These are phyloP conservation scores for Xylariaceae sp. DNA, from an alignment of 2,329 filamentous ascomycete species.

Conservation along the genomic window DNA sequence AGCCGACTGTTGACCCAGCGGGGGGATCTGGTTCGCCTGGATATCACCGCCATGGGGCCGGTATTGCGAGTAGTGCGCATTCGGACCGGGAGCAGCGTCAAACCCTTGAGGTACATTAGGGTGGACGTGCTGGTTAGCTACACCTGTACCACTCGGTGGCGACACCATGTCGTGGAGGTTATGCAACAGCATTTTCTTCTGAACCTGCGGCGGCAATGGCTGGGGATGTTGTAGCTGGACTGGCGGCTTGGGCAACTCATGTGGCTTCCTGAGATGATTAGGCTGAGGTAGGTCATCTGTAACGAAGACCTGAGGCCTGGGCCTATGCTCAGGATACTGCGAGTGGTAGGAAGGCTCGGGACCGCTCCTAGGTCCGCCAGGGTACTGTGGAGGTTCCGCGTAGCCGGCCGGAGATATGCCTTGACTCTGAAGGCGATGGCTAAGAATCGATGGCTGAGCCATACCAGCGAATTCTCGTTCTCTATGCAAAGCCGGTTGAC, in stretches of 20 bases:
- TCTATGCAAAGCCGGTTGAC: slow-evolving; percentile 40
- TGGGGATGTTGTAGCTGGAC: slow-evolving; percentile 42
- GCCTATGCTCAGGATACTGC: slow-evolving; percentile 21
- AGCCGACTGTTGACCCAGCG: slow-evolving; percentile 27
- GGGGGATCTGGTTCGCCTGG: slow-evolving; percentile 15
- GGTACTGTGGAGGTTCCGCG: slow-evolving; percentile 46
- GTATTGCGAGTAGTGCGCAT: slow-evolving; percentile 18
- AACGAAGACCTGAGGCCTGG: slow-evolving; percentile 28
- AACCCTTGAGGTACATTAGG: slow-evolving; percentile 22
- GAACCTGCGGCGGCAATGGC: slow-evolving; percentile 51
- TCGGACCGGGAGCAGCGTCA: slow-evolving; percentile 11
- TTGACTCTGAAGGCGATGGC: slow-evolving; percentile 49
- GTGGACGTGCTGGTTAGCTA: slow-evolving; percentile 15
- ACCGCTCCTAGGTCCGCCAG: slow-evolving; percentile 35
- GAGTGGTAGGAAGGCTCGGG: slow-evolving; percentile 19
- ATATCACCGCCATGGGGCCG: slow-evolving; percentile 16
- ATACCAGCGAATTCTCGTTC: slow-evolving; percentile 48
- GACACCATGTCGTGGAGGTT: slow-evolving; percentile 35
- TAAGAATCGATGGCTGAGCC: slow-evolving; percentile 52
- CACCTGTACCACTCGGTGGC: slow-evolving; percentile 30
- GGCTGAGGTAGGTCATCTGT: slow-evolving; percentile 19
- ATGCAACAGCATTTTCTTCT: slow-evolving; percentile 46
- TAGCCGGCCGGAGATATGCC: slow-evolving; percentile 42
- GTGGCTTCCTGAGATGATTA: slow-evolving; percentile 13
- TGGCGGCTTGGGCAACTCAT: slow-evolving; percentile 31